Evolutionary conservation across 495 filamentous ascomycete genomes (phyloP).

Genomic region (Bacidia rubella): DNA sequence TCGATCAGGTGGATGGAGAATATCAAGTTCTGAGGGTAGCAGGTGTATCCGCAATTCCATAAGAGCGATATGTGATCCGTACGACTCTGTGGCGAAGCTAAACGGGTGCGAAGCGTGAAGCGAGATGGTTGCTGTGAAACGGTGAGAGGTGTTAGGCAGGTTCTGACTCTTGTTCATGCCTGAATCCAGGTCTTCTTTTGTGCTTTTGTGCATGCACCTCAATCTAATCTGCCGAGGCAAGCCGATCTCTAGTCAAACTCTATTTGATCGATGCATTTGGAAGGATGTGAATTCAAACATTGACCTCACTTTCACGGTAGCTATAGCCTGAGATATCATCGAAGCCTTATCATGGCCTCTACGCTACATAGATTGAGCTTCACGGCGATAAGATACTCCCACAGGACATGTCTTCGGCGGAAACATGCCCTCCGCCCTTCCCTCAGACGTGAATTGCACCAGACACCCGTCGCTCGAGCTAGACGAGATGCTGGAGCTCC

Average conservation of each 20-base stretch:
- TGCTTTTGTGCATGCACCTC: not conserved
- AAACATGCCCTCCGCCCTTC: conserved; percentile 12
- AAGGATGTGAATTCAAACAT: no score
- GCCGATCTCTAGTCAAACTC: conserved; percentile 9
- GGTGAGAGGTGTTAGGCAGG: not conserved
- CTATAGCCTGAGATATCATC: no score
- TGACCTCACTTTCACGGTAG: no score
- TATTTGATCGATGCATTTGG: no score
- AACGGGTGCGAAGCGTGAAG: not conserved
- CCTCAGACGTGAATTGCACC: conserved; percentile 28
- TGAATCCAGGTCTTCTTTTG: not conserved
- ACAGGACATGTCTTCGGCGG: conserved; percentile 10
- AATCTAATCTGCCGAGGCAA: not conserved
- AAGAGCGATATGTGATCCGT: not conserved
- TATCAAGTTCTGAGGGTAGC: conserved; percentile 16
- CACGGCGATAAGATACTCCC: conserved; percentile 15
- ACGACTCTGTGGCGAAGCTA: not conserved
- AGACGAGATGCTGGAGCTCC: conserved; percentile 23
- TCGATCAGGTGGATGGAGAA: conserved; percentile 6
- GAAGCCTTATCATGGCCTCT: conserved; percentile 30
- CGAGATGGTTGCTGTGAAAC: not conserved
- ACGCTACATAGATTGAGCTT: conserved; percentile 22
- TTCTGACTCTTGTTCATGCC: not conserved
- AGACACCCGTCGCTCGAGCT: conserved; percentile 25
- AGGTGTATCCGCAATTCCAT: conserved; percentile 20